These are phyloP conservation scores for Candida sojae DNA, from an alignment of 1,139 yeast species.

Conservation along the genomic window DNA sequence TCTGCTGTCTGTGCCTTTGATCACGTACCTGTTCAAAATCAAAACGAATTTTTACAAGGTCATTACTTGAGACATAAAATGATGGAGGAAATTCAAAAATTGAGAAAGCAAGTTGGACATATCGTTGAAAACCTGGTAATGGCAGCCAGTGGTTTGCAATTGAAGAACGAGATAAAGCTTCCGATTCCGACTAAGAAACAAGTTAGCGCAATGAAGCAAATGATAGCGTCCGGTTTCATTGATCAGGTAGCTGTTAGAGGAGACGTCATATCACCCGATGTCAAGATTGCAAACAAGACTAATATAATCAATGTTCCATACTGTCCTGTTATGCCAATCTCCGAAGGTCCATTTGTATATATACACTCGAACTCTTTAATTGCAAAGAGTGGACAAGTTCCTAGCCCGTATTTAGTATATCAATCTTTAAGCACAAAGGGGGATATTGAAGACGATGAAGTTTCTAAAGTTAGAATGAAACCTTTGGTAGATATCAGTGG, in stretches of 20 bases:
- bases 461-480: slow-evolving; percentile 63
- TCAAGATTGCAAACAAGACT: slow-evolving; percentile 57
- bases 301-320: slow-evolving; percentile 72
- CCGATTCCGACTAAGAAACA: slow-evolving; percentile 72
- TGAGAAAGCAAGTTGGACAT: slow-evolving; percentile 75
- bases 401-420: slow-evolving; percentile 77
- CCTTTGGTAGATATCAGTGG: slow-evolving; percentile 78
- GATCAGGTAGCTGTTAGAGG: slow-evolving; percentile 90
- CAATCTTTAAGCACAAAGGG: slow-evolving; percentile 57
- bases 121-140: slow-evolving; percentile 66
- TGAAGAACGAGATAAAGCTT: slow-evolving; percentile 46
- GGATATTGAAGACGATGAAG: slow-evolving; percentile 31
- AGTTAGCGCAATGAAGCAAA: slow-evolving; percentile 80
- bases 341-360: slow-evolving; percentile 58
- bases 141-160: slow-evolving; percentile 51
- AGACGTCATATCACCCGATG: slow-evolving; percentile 69
- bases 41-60: slow-evolving; percentile 48
- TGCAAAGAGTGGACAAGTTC: slow-evolving; percentile 54
- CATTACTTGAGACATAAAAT: slow-evolving; percentile 69
- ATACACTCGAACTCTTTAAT: slow-evolving; percentile 78
- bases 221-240: slow-evolving; percentile 88
- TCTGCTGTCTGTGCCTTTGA: slow-evolving; percentile 91
- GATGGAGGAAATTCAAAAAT: slow-evolving; percentile 83
- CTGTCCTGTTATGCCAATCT: slow-evolving; percentile 61
- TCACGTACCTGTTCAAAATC: slow-evolving; percentile 57